Evolutionary conservation across 169 alveolate genomes (phyloP), one percentile per base, ranked within the genome.

Genomic region (Eimeria maxima): DNA sequence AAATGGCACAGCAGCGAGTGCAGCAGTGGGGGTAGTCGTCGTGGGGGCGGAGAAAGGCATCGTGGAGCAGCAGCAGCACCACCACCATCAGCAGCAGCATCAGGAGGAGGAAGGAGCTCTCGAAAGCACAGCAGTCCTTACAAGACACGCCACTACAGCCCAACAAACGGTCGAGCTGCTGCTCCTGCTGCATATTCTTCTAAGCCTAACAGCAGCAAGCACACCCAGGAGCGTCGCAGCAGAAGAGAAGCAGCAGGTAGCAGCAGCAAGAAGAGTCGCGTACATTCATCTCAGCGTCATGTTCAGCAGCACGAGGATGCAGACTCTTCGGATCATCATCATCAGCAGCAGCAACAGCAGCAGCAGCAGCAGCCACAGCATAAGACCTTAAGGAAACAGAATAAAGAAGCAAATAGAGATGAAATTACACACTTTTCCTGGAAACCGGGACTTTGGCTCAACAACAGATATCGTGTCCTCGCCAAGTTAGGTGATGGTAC

Each of bases 401-500:
- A 97, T 33, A 93, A 95, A 84, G 90, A 90, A n/a, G 93, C 76
- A 57, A 78, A 91, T 6, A 97, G 95, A 63, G 97, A 96, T 90
- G 97, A 95, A 65, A 96, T 96, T 55, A 88, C 96, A 20, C 98
- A 97, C 89, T 97, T 96, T 63, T 81, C 94, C 67, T 96, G 98
- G 98, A 24, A 63, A n/a, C 81, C 94, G 11, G 97, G 97, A 2
- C 74, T 89, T 95, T 95, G 92, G 98, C 97, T 29, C 93, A 89
- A n/a, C 94, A 98, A 97, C 65, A 67, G 98, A 65, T 99, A 98
- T 97, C 95, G 97, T 92, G 98, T 99, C 81, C 92, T 97, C 87
- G 96, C 98, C 87, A 97, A 98, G 91, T 97, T 99, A 95, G 99
- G 99, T 18, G 99, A 99, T 91, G 99, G 99, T 33, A 99, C 99